Base-by-base conservation (phyloP, 2,329 filamentous ascomycete species). In the Pestalotiopsis sp. region DNA sequence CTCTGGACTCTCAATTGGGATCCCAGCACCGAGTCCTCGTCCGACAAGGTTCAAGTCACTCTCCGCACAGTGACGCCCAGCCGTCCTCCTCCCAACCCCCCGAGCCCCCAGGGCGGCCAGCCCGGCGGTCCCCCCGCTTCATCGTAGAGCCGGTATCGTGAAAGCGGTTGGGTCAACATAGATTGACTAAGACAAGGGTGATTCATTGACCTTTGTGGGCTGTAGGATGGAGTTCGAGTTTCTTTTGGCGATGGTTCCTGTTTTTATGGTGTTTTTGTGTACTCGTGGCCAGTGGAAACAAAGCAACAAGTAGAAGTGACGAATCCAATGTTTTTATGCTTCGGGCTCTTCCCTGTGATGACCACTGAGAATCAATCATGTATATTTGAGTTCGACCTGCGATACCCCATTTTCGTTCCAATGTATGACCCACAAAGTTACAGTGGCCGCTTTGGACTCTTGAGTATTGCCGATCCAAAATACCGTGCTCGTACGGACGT, bases 1-100 rank as follows among this genome's bases (percentile, higher is more conserved):
- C 63, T 75, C 14, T 77, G 71, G 69, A 66, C 68, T 6, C 70
- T 77, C 41, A 71, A 72, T 45, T 77, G 75, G 75, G 74, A 77
- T 68, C 23, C 62, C 5, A 75, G 70, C 20, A 64, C 31, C 20
- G 71, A 73, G 14, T 13, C 25, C 7, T 38, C 65, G 23, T 36
- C 66, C 1, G 69, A 66, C 4, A 67, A 68, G 23, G 38, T 76
- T 41, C 5, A 67, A 1, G 70, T 77, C 3, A 72, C 71, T 9
- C 65, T 77, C 20, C 36, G 66, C 9, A 62, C 36, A 17, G 66
- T 63, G 7, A 63, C 23, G 58, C 66, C 66, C 4, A 49, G 36
- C 13, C 38, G 27, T 5, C 52, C 52, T 14, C 65, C 65, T 14
- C 65, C 25, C 27, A 38, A 56, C 23, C 41, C 45, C 12, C 61